Evolutionary conservation across 1,284 basidiomycete species (phyloP).

Genomic region (Moesziomyces parantarcticus): DNA sequence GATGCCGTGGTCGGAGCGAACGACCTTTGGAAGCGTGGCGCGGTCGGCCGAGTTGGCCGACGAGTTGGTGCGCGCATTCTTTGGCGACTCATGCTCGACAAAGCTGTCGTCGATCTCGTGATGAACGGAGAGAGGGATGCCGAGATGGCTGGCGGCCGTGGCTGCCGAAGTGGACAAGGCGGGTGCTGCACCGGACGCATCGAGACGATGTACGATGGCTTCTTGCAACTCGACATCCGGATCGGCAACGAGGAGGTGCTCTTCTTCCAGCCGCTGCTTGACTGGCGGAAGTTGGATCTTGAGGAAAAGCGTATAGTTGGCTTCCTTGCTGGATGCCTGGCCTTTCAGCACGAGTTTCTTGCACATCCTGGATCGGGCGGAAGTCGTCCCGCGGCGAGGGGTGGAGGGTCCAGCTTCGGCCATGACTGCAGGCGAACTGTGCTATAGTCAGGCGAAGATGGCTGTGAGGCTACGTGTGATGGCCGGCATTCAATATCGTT

Average conservation of each 20-base stretch:
- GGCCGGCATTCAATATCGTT: too few relatives aligned
- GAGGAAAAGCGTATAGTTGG: conserved; percentile 38
- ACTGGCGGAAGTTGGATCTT: conserved; percentile 21
- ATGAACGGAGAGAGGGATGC: conserved; percentile 36
- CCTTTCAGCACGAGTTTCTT: conserved; percentile 48
- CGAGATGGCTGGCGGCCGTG: conserved; percentile 25
- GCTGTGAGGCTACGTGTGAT: too few relatives aligned
- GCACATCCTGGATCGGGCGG: conserved; percentile 21
- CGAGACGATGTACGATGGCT: conserved; percentile 32
- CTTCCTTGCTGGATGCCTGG: conserved; percentile 24
- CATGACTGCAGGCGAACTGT: not conserved
- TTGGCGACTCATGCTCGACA: conserved; percentile 10
- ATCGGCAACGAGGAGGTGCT: conserved; percentile 12
- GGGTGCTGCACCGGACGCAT: conserved; percentile 32
- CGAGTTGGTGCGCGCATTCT: not conserved
- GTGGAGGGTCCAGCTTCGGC: not conserved
- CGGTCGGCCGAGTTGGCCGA: not conserved
- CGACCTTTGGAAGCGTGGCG: conserved; percentile 12
- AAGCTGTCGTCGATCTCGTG: conserved; percentile 34
- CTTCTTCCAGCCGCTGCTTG: not conserved
- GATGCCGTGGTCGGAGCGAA: conserved; percentile 7
- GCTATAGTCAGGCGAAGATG: too few relatives aligned
- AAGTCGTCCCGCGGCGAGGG: conserved; percentile 3
- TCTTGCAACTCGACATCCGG: conserved; percentile 18
- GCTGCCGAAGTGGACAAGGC: conserved; percentile 39